Percentiles rank a stretch among this genome's conserved stretches.
These are phyloP conservation scores for Fraxinus anomala DNA, from an alignment of 257 asterid genomes.

Conservation along the genomic window DNA sequence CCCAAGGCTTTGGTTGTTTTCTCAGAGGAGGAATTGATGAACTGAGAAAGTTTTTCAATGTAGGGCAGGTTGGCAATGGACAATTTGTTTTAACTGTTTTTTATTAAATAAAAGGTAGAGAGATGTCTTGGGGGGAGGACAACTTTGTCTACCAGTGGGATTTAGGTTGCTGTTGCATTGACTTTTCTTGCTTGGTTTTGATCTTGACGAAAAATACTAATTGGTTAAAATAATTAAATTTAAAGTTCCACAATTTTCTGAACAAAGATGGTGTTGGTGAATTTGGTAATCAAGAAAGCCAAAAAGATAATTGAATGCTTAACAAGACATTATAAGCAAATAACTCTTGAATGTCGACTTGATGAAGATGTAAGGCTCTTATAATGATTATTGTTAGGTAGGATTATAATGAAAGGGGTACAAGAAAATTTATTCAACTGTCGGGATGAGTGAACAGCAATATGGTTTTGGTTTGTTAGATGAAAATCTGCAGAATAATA, in stretches of 20 bases:
- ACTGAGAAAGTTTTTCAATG: slow-evolving; percentile 38
- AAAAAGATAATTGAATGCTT: slow-evolving; percentile 16
- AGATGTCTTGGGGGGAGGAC: slow-evolving; percentile 49
- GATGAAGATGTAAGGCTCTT: too few relatives aligned
- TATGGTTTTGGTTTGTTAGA: slow-evolving; percentile 2
- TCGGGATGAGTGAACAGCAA: neutral
- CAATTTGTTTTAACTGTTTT: slow-evolving; percentile 26
- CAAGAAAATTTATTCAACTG: neutral
- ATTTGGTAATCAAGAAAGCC: slow-evolving; percentile 32
- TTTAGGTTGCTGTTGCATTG: slow-evolving; percentile 32
- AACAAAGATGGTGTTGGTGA: slow-evolving; percentile 23
- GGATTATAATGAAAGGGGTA: neutral
- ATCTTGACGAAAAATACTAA: slow-evolving; percentile 34
- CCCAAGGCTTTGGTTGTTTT: slow-evolving; percentile 52
- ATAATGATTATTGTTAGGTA: too few relatives aligned
- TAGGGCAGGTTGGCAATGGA: slow-evolving; percentile 66
- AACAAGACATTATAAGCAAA: neutral
- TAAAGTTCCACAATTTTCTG: slow-evolving; percentile 14
- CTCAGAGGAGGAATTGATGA: slow-evolving; percentile 43
- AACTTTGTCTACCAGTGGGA: slow-evolving; percentile 49
- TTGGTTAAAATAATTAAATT: slow-evolving; percentile 1
- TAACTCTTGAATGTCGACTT: too few relatives aligned
- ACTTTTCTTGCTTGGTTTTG: slow-evolving; percentile 43
- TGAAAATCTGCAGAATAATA: slow-evolving; percentile 28
- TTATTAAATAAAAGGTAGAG: slow-evolving; percentile 28